phyloP scores from a whole-genome alignment of 2,329 filamentous ascomycete species.

The Ceratocystis harringtonii region DNA sequence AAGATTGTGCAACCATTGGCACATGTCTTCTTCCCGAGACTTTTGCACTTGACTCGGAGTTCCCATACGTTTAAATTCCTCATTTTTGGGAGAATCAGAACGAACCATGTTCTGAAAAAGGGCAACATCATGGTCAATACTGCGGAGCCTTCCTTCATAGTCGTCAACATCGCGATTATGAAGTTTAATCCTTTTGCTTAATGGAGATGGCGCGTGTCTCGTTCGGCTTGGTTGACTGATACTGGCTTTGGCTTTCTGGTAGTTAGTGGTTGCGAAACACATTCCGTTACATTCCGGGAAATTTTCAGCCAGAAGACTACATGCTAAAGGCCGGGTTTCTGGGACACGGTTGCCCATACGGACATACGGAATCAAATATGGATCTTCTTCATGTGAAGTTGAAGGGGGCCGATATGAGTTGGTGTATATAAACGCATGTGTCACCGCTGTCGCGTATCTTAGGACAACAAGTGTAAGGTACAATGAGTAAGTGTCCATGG shows the following conservation, averaged over 20 bases:
- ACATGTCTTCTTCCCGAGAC: not conserved
- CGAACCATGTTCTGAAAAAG: too few species aligned
- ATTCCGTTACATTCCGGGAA: not conserved
- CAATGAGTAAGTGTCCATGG: slow-evolving; percentile 10
- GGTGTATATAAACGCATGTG: not conserved
- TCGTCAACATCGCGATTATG: too few species aligned
- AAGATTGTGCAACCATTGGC: not conserved
- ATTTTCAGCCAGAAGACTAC: not conserved
- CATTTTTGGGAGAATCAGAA: not conserved
- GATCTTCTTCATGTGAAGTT: not conserved
- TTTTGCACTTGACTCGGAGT: not conserved
- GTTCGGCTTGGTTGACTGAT: too few species aligned
- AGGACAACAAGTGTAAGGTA: not conserved
- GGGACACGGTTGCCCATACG: not conserved
- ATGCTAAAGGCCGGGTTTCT: not conserved
- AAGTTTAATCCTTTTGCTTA: too few species aligned
- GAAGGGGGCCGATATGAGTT: not conserved
- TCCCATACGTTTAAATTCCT: not conserved
- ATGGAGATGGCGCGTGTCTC: too few species aligned
- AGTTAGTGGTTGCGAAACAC: not conserved
- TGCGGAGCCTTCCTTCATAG: too few species aligned
- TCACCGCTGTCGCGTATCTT: not conserved
- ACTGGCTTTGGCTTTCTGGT: not conserved
- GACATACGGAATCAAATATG: not conserved
- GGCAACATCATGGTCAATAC: too few species aligned